Evolutionary conservation across 305 asterid genomes (phyloP).

Genomic region (Fraxinus sp.): DNA sequence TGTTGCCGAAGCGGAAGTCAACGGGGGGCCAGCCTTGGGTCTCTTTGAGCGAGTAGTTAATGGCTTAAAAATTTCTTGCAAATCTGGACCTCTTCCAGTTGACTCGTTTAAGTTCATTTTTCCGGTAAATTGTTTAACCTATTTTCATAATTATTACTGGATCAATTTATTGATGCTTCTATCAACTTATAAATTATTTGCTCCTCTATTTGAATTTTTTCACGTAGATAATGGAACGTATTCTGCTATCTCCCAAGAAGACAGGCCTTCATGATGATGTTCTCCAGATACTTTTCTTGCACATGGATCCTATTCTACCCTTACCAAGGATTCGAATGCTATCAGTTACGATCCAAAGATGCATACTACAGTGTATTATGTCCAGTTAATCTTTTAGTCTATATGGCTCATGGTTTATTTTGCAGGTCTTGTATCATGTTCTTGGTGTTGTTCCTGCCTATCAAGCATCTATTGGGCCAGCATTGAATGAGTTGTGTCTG

Average conservation of each 20-base stretch:
- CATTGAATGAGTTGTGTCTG: slow-evolving; percentile 93
- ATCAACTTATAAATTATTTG: slow-evolving; percentile 2
- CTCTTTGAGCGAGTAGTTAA: slow-evolving; percentile 81
- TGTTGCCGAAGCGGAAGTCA: slow-evolving; percentile 56
- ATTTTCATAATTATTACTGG: neutral
- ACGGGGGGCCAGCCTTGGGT: slow-evolving; percentile 59
- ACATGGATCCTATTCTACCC: slow-evolving; percentile 93
- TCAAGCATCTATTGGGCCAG: slow-evolving; percentile 76
- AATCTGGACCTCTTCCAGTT: slow-evolving; percentile 93
- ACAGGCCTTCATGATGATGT: slow-evolving; percentile 88
- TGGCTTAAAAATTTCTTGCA: slow-evolving; percentile 83
- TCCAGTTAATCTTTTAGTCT: slow-evolving; percentile 14
- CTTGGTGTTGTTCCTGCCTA: slow-evolving; percentile 93
- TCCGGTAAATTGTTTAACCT: slow-evolving; percentile 55
- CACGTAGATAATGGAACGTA: slow-evolving; percentile 79
- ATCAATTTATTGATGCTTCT: slow-evolving; percentile 20
- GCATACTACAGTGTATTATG: neutral
- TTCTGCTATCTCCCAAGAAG: slow-evolving; percentile 81
- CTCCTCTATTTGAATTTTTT: slow-evolving; percentile 19
- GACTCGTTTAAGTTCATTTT: slow-evolving; percentile 92
- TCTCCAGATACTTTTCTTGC: slow-evolving; percentile 88
- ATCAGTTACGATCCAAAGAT: slow-evolving; percentile 54
- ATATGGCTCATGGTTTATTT: slow-evolving; percentile 32
- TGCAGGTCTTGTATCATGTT: slow-evolving; percentile 90
- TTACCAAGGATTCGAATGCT: slow-evolving; percentile 92